Evolutionary conservation across 2,329 filamentous ascomycete species (phyloP).

Genomic region (Aureobasidium musti): DNA sequence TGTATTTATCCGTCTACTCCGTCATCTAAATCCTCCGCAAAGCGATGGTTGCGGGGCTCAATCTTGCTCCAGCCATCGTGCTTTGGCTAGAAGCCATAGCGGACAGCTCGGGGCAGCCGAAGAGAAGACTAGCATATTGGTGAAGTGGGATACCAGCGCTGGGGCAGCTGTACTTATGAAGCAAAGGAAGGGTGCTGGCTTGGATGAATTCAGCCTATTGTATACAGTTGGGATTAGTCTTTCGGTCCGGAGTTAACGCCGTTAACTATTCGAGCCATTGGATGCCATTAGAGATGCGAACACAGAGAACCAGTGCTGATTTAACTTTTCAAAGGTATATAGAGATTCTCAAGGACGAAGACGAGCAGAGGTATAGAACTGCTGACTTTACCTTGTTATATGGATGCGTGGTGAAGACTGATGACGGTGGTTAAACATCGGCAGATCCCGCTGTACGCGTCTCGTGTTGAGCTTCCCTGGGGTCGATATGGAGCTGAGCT

Average conservation of each 20-base stretch:
- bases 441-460: not conserved
- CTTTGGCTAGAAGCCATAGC: not conserved
- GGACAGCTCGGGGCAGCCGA: not conserved
- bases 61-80: not conserved
- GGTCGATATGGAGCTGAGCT: conserved; percentile 8
- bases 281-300: not conserved
- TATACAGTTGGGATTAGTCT: not conserved
- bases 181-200: not conserved
- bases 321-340: too few species aligned
- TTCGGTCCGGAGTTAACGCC: conserved; percentile 2
- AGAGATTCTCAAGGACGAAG: not conserved
- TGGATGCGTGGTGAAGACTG: too few species aligned
- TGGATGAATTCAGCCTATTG: conserved; percentile 9
- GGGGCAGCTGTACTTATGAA: conserved; percentile 1
- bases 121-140: not conserved
- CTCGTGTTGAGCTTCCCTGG: not conserved
- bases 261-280: not conserved
- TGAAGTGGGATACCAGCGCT: not conserved
- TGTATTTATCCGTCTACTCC: conserved; percentile 11
- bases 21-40: conserved; percentile 16
- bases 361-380: not conserved
- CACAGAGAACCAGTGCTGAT: not conserved
- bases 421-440: not conserved
- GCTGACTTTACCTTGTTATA: too few species aligned
- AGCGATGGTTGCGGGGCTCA: conserved; percentile 8